Evolutionary conservation across 345 rosid species (phyloP).

Genomic region (Aquilaria yunnanensis): DNA sequence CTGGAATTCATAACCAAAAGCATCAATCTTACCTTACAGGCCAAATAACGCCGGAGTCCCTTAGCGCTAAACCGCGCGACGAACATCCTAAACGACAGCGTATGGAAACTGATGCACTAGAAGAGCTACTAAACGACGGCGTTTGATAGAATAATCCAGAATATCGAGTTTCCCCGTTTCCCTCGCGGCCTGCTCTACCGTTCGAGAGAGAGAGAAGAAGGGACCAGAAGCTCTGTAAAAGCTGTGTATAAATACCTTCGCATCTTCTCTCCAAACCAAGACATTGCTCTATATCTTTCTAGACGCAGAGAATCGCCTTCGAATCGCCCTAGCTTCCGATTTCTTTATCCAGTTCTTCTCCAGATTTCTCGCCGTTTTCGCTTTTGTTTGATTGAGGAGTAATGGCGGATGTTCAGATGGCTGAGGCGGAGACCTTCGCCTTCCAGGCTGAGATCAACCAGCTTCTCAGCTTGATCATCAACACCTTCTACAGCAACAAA

Average conservation of each 20-base stretch:
- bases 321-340: neutral
- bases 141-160: conserved; percentile 56
- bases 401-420: conserved; percentile 77
- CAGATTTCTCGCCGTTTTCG: neutral
- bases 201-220: conserved; percentile 24
- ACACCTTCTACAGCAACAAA: conserved; percentile 91
- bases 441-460: conserved; percentile 95
- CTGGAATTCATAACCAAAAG: too few species aligned
- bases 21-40: too few species aligned
- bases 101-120: neutral
- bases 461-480: conserved; percentile 76
- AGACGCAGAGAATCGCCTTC: neutral
- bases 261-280: fast-evolving
- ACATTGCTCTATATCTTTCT: neutral
- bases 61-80: too few species aligned
- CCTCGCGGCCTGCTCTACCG: neutral
- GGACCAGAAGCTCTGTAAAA: conserved; percentile 27
- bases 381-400: neutral
- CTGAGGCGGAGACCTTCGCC: conserved; percentile 81
- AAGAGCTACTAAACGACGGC: conserved; percentile 15
- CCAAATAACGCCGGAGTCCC: too few species aligned
- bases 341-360: neutral
- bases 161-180: conserved; percentile 3
- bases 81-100: conserved; percentile 3
- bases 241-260: conserved; percentile 20